phyloP scores from a whole-genome alignment of 495 filamentous ascomycete species.

The Hyaloscypha hepaticicola region DNA sequence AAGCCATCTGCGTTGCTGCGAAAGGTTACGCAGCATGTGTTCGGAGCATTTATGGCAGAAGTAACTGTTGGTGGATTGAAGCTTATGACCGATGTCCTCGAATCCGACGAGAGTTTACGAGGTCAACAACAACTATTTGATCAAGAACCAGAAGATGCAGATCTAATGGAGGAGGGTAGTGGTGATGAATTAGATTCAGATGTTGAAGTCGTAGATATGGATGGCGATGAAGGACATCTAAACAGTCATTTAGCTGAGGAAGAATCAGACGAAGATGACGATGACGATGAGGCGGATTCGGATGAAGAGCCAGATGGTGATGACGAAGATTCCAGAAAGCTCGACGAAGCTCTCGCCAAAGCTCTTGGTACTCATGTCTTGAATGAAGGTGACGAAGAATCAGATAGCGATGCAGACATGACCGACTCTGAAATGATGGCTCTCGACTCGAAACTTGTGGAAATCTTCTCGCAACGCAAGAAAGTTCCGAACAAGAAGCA shows the following conservation, averaged over 20 bases:
- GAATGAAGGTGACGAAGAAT: constrained; percentile 53
- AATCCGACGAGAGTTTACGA: constrained; percentile 74
- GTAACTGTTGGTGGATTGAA: constrained; percentile 71
- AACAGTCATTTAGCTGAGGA: constrained; percentile 24
- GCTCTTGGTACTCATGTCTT: constrained; percentile 65
- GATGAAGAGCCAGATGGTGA: constrained; percentile 44
- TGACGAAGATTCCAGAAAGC: constrained; percentile 44
- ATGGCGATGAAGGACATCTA: constrained; percentile 32
- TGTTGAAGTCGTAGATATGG: constrained; percentile 44
- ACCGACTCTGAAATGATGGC: constrained; percentile 94
- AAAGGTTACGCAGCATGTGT: constrained; percentile 84
- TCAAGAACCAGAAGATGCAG: constrained; percentile 64
- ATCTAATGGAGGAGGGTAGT: constrained; percentile 39
- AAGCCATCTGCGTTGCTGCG: constrained; percentile 82
- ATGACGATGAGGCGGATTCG: constrained; percentile 42
- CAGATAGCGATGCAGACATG: constrained; percentile 73
- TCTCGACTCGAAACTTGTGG: constrained; percentile 74
- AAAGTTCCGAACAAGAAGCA: constrained; percentile 63
- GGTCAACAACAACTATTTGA: constrained; percentile 88
- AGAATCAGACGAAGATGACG: constrained; percentile 36
- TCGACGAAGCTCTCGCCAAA: constrained; percentile 76
- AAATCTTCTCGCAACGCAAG: constrained; percentile 70
- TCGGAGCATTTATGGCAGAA: constrained; percentile 69
- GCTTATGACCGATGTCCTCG: constrained; percentile 70
- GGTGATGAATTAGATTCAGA: constrained; percentile 47